These are phyloP conservation scores for Botrytis medusae DNA, from an alignment of 2,329 filamentous ascomycete species.

Conservation along the genomic window DNA sequence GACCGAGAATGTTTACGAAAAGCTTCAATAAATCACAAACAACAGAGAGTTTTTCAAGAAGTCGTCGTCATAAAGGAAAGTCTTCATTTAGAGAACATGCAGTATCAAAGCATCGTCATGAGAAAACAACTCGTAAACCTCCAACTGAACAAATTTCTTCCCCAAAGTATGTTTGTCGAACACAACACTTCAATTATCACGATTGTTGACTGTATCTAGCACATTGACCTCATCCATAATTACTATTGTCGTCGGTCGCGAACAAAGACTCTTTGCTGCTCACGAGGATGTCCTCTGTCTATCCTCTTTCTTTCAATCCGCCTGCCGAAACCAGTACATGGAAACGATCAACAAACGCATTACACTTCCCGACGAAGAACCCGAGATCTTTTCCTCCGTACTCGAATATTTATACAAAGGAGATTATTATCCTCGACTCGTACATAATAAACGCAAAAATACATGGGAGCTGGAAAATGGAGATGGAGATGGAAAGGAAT, in stretches of 20 bases:
- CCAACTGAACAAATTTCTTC: conserved; percentile 34
- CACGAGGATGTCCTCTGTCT: conserved; percentile 80
- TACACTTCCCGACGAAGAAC: conserved; percentile 78
- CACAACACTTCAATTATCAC: conserved; percentile 17
- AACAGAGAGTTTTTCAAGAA: conserved; percentile 38
- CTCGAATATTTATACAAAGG: conserved; percentile 85
- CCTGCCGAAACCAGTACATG: conserved; percentile 63
- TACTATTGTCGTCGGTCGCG: conserved; percentile 75
- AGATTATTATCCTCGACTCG: conserved; percentile 82
- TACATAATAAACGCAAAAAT: conserved; percentile 78
- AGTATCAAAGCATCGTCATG: conserved; percentile 39
- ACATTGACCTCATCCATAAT: conserved; percentile 67
- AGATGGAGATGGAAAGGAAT: conserved; percentile 60
- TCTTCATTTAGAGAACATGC: conserved; percentile 41
- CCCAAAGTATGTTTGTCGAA: conserved; percentile 30
- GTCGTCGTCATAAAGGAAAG: conserved; percentile 34
- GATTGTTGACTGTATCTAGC: conserved; percentile 41
- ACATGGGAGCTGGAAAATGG: conserved; percentile 77
- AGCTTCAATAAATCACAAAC: conserved; percentile 36
- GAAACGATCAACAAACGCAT: conserved; percentile 66
- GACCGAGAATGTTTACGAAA: conserved; percentile 36
- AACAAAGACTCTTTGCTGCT: conserved; percentile 85
- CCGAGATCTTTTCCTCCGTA: conserved; percentile 86
- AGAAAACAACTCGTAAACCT: conserved; percentile 33
- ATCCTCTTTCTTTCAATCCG: conserved; percentile 75